Evolutionary conservation across 345 rosid species (phyloP), one percentile per base, ranked within the genome.

Genomic region (Aquilaria yunnanensis): DNA sequence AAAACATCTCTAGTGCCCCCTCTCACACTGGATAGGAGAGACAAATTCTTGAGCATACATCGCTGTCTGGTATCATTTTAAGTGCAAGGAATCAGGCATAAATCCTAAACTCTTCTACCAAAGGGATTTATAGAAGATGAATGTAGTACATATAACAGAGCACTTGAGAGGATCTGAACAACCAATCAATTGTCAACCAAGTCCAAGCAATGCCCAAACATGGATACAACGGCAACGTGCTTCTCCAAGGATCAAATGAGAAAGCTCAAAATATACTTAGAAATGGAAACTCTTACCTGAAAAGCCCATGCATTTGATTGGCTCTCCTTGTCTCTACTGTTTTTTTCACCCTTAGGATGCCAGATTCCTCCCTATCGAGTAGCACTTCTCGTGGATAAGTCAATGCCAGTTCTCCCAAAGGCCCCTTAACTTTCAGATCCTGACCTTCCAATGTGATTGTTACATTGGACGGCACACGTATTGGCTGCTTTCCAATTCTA

Each of bases 281-380:
- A 23, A 23, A 53, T 60, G 51, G 55, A 66, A 54, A 16, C 61
- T 56, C 66, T 72, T 65, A 90, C 99, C 99, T 94, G 86, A 90
- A 94, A 68, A 94, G 97, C 47, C 99, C 96, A 47, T 90, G 97
- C 96, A 90, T 90, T 78, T 94, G 93, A 72, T 88, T 90, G 47
- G 97, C 99, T 66, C 96, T 88, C 81, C 95, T 74, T 32, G 95
- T 83, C 60, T 94, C 96, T 11, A 80, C 54, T 1, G 97, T 82
- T 65, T 88, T 94, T 60, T 7, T 74, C n/a, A 94, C 88, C 68
- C 78, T 81, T 47, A 90, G 51, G 10, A 66, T 0, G 29, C 96
- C 92, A 3, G 90, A 64, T n/a, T 88, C 99, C 11, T 83, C 85
- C 70, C 74, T 82, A 59, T 80, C 84, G 29, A 86, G 73, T 75